Conservation (phyloP, 257 asterid species). For the Solanum rostratum region DNA sequence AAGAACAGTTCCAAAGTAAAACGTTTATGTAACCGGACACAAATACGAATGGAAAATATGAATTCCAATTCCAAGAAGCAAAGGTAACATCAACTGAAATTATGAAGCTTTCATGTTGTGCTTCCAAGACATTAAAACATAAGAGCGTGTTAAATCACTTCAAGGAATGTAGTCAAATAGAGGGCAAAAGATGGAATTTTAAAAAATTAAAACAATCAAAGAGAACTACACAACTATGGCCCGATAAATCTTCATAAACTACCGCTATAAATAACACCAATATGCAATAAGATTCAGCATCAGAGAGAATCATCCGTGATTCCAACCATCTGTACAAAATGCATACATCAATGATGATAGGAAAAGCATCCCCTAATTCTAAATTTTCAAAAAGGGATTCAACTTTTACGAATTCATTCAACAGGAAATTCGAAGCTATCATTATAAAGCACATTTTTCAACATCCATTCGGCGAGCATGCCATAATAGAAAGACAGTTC, state of each 20-base stretch:
- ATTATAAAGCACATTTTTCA: background rate
- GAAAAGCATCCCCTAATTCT: background rate
- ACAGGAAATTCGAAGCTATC: background rate
- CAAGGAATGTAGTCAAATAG: background rate
- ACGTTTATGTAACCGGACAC: background rate
- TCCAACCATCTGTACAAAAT: background rate
- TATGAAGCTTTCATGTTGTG: background rate
- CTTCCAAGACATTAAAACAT: background rate
- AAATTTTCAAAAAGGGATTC: background rate
- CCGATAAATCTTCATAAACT: background rate
- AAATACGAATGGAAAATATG: background rate
- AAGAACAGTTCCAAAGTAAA: background rate
- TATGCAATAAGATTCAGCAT: background rate
- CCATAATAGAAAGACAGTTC: background rate
- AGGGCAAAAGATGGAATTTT: background rate
- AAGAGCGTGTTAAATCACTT: background rate
- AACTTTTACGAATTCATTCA: background rate
- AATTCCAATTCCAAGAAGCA: background rate
- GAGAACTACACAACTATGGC: background rate
- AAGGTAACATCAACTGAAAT: background rate
- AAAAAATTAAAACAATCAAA: background rate
- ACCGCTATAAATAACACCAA: background rate
- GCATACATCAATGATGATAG: background rate
- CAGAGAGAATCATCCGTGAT: background rate
- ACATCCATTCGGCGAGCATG: background rate